Base-by-base conservation (phyloP, 768 basidiomycete species). In the Rhodotorula sphaerocarpa region DNA sequence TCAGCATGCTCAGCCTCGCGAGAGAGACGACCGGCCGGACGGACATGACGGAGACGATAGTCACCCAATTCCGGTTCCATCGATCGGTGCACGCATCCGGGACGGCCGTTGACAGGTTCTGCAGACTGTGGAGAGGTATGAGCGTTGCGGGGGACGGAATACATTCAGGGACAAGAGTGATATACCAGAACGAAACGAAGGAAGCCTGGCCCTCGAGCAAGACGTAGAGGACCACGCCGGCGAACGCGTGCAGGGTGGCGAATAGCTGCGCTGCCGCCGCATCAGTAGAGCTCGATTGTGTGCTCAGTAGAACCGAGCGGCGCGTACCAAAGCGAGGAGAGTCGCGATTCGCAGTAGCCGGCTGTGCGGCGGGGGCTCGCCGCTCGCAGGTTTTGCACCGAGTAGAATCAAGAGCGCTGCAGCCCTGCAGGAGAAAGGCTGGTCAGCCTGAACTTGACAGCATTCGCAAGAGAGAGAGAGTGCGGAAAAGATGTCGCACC, bases 161-260 rank as follows among this genome's bases (percentile, higher is more conserved):
- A 3, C 3, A 25, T 14, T 39, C n/a, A 7, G 2, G 45, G 18
- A 9, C 11, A 20, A 21, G 12, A 33, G 15, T 14, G 46, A 25
- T 57, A 21, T 1, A 59, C 60, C 61, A 67, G n/a, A 63, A 67
- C 5, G 50, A 21, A 23, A 67, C 50, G 41, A 67, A 63, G 15
- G 61, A 56, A 14, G 27, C 25, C 27, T 43, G 20, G 5, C 34
- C n/a, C 18, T 59, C 50, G 14, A 67, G 48, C 14, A 67, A 30
- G 9, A 67, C 57, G 28, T 34, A 63, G 14, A 67, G 57, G 0
- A 55, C 55, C 28, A 67, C 0, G 0, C 43, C 52, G 2, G 57
- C 33, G 6, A 54, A 21, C 15, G 48, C 42, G 28, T 59, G 45
- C 7, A 62, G 7, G 25, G 50, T 57, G 16, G 66, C 47, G 14